These are phyloP conservation scores for Kwoniella shandongensis DNA, from an alignment of 768 basidiomycete genomes.

Conservation along the genomic window DNA sequence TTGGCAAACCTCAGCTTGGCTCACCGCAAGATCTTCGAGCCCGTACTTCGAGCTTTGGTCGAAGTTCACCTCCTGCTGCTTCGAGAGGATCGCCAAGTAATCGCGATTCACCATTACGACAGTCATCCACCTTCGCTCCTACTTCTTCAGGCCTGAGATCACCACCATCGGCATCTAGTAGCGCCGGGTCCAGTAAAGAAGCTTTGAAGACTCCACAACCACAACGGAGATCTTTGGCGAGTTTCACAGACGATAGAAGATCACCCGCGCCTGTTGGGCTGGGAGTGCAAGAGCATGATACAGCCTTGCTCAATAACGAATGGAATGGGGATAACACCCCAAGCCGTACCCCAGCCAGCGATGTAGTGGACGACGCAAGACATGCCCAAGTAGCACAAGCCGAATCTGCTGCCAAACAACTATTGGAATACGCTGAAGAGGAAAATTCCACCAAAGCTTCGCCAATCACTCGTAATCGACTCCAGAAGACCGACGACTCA, in stretches of 20 bases:
- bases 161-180: conserved; percentile 13
- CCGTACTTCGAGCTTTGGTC: conserved; percentile 16
- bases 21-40: conserved; percentile 26
- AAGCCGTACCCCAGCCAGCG: background rate
- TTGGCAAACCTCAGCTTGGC: background rate
- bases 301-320: no score
- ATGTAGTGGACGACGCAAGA: conserved; percentile 74
- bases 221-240: conserved; percentile 15
- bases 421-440: conserved; percentile 75
- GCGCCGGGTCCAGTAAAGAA: conserved; percentile 3
- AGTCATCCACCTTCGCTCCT: conserved; percentile 16
- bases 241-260: conserved; percentile 1
- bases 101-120: conserved; percentile 28
- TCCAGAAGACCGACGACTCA: background rate
- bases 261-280: no score
- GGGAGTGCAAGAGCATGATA: no score
- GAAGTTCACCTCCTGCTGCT: conserved; percentile 26
- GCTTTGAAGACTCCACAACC: conserved; percentile 20
- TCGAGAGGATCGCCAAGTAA: conserved; percentile 24
- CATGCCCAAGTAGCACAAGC: conserved; percentile 87
- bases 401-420: conserved; percentile 82
- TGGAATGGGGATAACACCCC: no score
- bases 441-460: conserved; percentile 7
- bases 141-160: conserved; percentile 12
- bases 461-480: background rate